A percentile compares a stretch with the other conserved stretches of the same genome.
These are phyloP conservation scores for Elsinoe arachidis DNA, from an alignment of 2,329 filamentous ascomycete species.

Conservation along the genomic window DNA sequence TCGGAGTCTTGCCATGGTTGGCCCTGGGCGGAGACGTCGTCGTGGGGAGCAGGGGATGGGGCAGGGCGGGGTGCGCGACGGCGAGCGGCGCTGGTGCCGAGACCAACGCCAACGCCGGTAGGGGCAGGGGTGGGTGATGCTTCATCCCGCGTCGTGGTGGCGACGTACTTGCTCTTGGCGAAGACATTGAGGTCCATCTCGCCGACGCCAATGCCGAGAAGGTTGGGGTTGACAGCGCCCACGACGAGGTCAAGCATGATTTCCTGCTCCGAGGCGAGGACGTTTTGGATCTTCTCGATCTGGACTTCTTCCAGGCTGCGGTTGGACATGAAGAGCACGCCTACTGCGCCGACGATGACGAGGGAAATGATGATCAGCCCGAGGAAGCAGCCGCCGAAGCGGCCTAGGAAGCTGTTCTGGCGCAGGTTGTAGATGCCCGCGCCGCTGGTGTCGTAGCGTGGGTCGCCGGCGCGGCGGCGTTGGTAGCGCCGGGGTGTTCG, in stretches of 20 bases:
- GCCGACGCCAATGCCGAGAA: slow-evolving; percentile 77
- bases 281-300: slow-evolving; percentile 74
- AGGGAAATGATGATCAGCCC: slow-evolving; percentile 74
- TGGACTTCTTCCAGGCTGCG: slow-evolving; percentile 74
- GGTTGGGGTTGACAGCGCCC: slow-evolving; percentile 82
- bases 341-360: slow-evolving; percentile 74
- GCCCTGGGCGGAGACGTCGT: background rate
- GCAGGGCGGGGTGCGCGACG: too few relatives aligned
- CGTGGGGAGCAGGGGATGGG: too few relatives aligned
- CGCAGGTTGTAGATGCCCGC: slow-evolving; percentile 38
- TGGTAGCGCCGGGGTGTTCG: slow-evolving; percentile 48
- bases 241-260: slow-evolving; percentile 90
- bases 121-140: background rate
- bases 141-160: background rate
- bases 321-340: slow-evolving; percentile 84
- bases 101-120: slow-evolving; percentile 14
- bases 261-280: slow-evolving; percentile 88
- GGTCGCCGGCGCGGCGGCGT: slow-evolving; percentile 31
- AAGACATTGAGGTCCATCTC: slow-evolving; percentile 88
- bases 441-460: slow-evolving; percentile 45
- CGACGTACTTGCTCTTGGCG: slow-evolving; percentile 87
- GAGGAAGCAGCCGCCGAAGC: slow-evolving; percentile 78
- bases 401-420: slow-evolving; percentile 35
- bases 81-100: too few relatives aligned
- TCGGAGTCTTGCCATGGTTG: slow-evolving; percentile 16